phyloP scores from a whole-genome alignment of 441 rosid species.

The Brassica balearica region DNA sequence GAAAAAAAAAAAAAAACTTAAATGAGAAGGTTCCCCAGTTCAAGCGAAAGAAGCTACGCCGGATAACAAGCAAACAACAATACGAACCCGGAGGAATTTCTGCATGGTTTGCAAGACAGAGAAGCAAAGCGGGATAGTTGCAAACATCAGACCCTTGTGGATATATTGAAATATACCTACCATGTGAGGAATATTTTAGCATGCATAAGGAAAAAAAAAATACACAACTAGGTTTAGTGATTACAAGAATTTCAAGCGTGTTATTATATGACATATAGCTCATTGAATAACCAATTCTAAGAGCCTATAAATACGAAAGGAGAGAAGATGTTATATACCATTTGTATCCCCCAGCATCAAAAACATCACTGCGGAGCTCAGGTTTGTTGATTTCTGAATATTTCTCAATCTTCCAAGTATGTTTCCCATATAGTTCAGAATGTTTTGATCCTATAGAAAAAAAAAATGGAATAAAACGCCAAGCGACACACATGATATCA shows the following conservation, averaged over 20 bases:
- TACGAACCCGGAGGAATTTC: conserved; percentile 87
- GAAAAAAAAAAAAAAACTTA: conserved; percentile 2
- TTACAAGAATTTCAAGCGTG: neutral
- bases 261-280: neutral
- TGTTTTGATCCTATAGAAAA: conserved; percentile 67
- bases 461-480: neutral
- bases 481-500: neutral
- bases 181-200: conserved; percentile 8
- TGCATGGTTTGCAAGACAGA: conserved; percentile 86
- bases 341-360: conserved; percentile 93
- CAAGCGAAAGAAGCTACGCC: conserved; percentile 7
- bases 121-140: conserved; percentile 90
- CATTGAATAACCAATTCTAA: neutral
- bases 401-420: conserved; percentile 91
- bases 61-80: conserved; percentile 33
- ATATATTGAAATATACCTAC: conserved; percentile 85
- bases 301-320: conserved; percentile 2
- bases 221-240: neutral
- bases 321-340: conserved; percentile 54
- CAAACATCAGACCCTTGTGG: conserved; percentile 89
- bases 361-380: conserved; percentile 76
- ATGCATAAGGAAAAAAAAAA: conserved; percentile 1
- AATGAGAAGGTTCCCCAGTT: conserved; percentile 4
- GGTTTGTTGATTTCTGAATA: conserved; percentile 86
- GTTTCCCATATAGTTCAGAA: conserved; percentile 74